phyloP scores from a whole-genome alignment of 2,329 filamentous ascomycete species.

The Stachybotrys chartarum region DNA sequence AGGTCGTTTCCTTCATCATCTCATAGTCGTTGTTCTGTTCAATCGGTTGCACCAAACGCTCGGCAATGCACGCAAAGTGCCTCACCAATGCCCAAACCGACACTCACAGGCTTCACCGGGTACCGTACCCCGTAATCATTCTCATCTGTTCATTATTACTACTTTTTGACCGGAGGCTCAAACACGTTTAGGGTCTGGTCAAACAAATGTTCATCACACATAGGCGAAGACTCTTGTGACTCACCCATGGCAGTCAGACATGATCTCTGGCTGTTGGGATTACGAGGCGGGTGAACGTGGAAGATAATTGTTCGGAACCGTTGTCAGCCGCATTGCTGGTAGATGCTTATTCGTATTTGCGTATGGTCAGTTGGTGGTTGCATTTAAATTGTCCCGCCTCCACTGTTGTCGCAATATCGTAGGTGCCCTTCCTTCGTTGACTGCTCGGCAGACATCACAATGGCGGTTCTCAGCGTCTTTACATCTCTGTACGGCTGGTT shows the following conservation, averaged over 20 bases:
- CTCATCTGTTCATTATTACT: background rate
- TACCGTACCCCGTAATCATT: background rate
- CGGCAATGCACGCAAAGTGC: background rate
- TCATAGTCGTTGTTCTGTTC: too few species aligned
- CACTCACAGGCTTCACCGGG: background rate
- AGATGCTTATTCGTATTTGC: background rate
- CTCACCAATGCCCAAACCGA: background rate
- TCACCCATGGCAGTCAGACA: background rate
- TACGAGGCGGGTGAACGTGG: too few species aligned
- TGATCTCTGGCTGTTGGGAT: too few species aligned
- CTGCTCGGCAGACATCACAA: background rate
- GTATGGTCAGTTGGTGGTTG: background rate
- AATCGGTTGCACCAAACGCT: background rate
- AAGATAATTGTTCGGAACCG: background rate
- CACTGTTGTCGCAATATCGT: background rate
- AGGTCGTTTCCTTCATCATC: too few species aligned
- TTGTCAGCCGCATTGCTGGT: background rate
- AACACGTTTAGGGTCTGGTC: too few species aligned
- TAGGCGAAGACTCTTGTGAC: background rate
- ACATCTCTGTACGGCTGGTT: constrained; percentile 11
- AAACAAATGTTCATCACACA: too few species aligned
- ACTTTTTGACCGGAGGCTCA: too few species aligned
- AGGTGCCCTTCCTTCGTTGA: too few species aligned
- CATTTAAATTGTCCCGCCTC: background rate
- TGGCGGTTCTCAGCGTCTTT: background rate